These are phyloP conservation scores for Eragrostis curvula DNA, from an alignment of 176 grass and related monocot genomes.

Conservation along the genomic window DNA sequence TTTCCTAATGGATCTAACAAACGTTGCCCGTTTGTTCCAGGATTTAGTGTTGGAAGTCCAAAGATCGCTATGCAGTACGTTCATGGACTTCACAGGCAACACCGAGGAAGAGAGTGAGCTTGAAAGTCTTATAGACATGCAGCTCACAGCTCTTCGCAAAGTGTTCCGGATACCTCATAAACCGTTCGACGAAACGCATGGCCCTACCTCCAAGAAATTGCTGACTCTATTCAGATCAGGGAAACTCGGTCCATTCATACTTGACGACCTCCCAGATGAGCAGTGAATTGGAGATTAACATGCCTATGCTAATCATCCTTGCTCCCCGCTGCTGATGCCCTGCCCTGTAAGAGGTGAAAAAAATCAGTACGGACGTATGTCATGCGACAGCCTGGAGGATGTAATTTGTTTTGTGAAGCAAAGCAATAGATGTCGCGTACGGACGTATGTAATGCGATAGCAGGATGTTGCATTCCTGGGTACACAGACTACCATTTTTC, in stretches of 20 bases:
- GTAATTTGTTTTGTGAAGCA: neutral
- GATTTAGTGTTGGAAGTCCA: conserved; percentile 65
- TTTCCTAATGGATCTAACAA: neutral
- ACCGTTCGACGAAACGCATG: conserved; percentile 61
- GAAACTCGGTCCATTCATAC: conserved; percentile 81
- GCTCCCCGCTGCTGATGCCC: neutral
- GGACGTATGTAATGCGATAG: neutral
- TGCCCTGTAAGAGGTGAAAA: neutral
- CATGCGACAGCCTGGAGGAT: neutral
- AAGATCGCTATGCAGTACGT: conserved; percentile 58
- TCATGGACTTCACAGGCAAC: conserved; percentile 71
- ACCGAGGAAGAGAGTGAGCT: conserved; percentile 68
- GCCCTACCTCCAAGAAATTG: conserved; percentile 75
- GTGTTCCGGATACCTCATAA: conserved; percentile 78
- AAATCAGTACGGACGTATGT: neutral
- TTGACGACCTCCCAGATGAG: conserved; percentile 69
- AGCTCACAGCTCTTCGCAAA: conserved; percentile 73
- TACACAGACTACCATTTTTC: neutral
- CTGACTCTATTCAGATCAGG: conserved; percentile 84
- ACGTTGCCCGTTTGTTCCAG: conserved; percentile 6
- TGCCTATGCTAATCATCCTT: neutral
- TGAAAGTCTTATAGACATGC: conserved; percentile 72
- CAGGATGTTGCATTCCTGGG: conserved; percentile 46
- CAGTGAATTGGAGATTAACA: conserved; percentile 9
- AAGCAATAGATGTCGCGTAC: neutral